Evolutionary conservation across 768 basidiomycete genomes (phyloP), one percentile per base, ranked within the genome.

Genomic region (Pleurotus citrinopileatus): DNA sequence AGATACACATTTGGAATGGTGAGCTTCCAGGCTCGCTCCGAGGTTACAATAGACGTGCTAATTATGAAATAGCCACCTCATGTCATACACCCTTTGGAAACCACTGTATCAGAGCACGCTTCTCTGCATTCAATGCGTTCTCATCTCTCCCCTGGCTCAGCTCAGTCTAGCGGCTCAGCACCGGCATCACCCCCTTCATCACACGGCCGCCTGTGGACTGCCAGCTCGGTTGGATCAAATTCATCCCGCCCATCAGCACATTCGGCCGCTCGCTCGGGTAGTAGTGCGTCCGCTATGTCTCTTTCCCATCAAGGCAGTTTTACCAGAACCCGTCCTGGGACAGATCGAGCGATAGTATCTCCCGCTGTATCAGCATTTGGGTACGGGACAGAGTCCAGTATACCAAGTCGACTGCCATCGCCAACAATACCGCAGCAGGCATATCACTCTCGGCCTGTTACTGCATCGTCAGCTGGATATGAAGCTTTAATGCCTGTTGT

Each of bases 41-140:
- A 1, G 15, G 4, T 17, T 19, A 19, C 28, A 20, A 22, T 19
- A 34, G 29, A n/a, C 25, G 28, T 19, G 13, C 56, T 26, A 9
- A 28, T 52, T 60, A 13, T 54, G 34, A 32, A 32, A 32, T 52
- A 59, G 19, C 59, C 84, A 75, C 76, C 77, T 22, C 70, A 71
- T 60, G 65, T 77, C 34, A 65, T 78, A 29, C 74, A 79, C 50
- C 67, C 65, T n/a, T 69, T 67, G 32, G 61, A 68, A 4, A 65
- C 67, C 20, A 61, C 75, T 38, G 65, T 65, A n/a, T 85, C 87
- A 20, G 84, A 88, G 59, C 76, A 78, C 59, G 83, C 78, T 22
- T 89, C 88, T 0, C 65, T 89, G 9, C 79, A 84, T 59, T 88
- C 87, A 0, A 77, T 81, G 73, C 75, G 73, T 19, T 84, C 85